A percentile compares a stretch with the other conserved stretches of the same genome.
These are phyloP conservation scores for Amanita inopinata DNA, from an alignment of 768 basidiomycete species.

Conservation along the genomic window DNA sequence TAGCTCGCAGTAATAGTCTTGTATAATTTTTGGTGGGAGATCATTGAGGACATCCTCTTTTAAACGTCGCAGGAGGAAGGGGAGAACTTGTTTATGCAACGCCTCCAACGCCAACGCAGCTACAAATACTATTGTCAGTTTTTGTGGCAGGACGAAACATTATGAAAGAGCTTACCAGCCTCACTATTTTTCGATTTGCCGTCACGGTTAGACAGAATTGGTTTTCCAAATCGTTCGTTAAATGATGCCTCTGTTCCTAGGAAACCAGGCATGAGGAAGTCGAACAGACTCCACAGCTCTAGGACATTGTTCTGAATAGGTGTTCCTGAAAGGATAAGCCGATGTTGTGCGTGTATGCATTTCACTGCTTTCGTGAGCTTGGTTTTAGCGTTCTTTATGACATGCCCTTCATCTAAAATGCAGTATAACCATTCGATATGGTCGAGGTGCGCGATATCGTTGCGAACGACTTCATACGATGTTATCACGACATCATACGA, in stretches of 20 bases:
- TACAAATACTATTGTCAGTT: slow-evolving; percentile 20
- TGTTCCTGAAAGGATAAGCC: slow-evolving; percentile 91
- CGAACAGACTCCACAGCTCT: slow-evolving; percentile 97
- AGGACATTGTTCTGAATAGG: slow-evolving; percentile 99
- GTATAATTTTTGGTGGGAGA: slow-evolving; percentile 97
- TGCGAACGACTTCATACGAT: slow-evolving; percentile 95
- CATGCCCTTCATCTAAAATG: slow-evolving; percentile 95
- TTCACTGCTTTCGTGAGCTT: slow-evolving; percentile 97
- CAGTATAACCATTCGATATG: slow-evolving; percentile 87
- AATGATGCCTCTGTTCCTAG: slow-evolving; percentile 92
- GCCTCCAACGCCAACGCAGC: slow-evolving; percentile 93
- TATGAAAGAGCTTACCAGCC: slow-evolving; percentile 54
- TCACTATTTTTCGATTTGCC: slow-evolving; percentile 92
- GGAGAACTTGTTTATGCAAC: slow-evolving; percentile 97
- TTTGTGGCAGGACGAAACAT: background rate
- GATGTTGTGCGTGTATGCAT: slow-evolving; percentile 79
- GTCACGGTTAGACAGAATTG: slow-evolving; percentile 89
- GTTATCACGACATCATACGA: slow-evolving; percentile 89
- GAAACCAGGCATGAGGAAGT: slow-evolving; percentile 99
- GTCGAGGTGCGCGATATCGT: slow-evolving; percentile 75
- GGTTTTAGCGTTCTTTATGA: slow-evolving; percentile 98
- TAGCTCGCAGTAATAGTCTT: slow-evolving; percentile 98
- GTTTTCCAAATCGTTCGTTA: slow-evolving; percentile 93
- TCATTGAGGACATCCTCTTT: slow-evolving; percentile 97
- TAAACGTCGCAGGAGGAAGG: slow-evolving; percentile 89